phyloP scores from a whole-genome alignment of 148 eudicot species.

The Vaccinium macrocarpon region DNA sequence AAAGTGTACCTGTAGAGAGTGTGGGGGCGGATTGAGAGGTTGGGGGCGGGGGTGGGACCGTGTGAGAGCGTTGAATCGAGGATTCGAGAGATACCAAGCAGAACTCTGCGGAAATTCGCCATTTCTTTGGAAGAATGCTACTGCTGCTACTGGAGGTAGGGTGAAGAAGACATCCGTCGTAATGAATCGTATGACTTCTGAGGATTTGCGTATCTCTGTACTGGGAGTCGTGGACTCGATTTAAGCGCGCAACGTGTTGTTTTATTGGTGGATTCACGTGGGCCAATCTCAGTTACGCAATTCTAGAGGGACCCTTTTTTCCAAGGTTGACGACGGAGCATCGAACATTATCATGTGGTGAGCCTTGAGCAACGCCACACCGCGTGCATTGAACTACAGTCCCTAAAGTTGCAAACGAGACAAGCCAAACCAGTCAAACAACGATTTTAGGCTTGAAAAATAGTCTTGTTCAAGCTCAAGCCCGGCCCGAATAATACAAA shows the following conservation, averaged over 20 bases:
- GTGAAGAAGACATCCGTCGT: too few species aligned
- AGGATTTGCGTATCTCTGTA: background rate
- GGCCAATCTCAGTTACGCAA: background rate
- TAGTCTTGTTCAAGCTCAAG: too few species aligned
- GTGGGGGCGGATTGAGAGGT: conserved; percentile 11
- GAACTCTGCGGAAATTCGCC: conserved; percentile 45
- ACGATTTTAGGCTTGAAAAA: too few species aligned
- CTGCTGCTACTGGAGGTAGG: too few species aligned
- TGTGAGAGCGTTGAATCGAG: conserved; percentile 18
- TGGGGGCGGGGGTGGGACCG: background rate
- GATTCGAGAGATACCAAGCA: conserved; percentile 33
- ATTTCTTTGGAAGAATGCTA: conserved; percentile 7
- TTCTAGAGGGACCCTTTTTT: background rate
- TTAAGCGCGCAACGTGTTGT: background rate
- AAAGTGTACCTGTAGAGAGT: conserved; percentile 21
- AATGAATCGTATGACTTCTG: background rate
- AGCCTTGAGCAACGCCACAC: background rate
- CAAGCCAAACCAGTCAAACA: too few species aligned
- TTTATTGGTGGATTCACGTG: background rate
- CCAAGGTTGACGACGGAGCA: background rate
- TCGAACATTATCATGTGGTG: background rate
- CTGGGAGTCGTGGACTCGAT: background rate
- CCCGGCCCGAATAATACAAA: too few species aligned
- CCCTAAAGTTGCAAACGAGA: too few species aligned
- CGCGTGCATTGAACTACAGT: too few species aligned